Conservation (phyloP, 805 yeast species). For the Candida verbasci region DNA sequence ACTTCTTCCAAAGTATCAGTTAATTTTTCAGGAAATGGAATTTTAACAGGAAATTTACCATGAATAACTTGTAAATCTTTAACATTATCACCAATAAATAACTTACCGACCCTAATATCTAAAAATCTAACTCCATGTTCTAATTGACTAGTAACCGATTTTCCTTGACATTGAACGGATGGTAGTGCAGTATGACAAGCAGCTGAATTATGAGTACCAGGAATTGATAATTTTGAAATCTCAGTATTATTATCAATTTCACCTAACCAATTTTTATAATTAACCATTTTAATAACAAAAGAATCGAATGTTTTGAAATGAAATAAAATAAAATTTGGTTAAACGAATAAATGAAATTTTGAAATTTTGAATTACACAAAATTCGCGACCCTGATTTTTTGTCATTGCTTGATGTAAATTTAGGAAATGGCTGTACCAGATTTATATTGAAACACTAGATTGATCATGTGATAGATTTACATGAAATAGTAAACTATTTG, state of each 20-base stretch:
- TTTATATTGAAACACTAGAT: too few species aligned
- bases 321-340: too few species aligned
- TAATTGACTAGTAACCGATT: conserved; percentile 56
- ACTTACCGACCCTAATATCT: conserved; percentile 62
- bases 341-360: too few species aligned
- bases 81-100: conserved; percentile 47
- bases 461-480: too few species aligned
- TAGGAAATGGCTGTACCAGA: too few species aligned
- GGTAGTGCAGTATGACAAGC: conserved; percentile 71
- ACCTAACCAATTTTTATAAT: conserved; percentile 50
- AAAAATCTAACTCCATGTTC: conserved; percentile 71
- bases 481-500: too few species aligned
- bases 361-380: too few species aligned
- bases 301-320: too few species aligned
- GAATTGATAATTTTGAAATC: conserved; percentile 55
- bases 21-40: conserved; percentile 54
- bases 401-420: too few species aligned
- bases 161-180: conserved; percentile 73
- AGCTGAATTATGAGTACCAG: conserved; percentile 85
- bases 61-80: conserved; percentile 62
- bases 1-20: conserved; percentile 51
- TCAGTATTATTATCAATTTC: conserved; percentile 47
- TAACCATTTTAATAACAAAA: conserved; percentile 25
- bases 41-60: conserved; percentile 70
- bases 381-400: too few species aligned